Conservation (phyloP, 257 asterid genomes). For the Lycium barbarum region DNA sequence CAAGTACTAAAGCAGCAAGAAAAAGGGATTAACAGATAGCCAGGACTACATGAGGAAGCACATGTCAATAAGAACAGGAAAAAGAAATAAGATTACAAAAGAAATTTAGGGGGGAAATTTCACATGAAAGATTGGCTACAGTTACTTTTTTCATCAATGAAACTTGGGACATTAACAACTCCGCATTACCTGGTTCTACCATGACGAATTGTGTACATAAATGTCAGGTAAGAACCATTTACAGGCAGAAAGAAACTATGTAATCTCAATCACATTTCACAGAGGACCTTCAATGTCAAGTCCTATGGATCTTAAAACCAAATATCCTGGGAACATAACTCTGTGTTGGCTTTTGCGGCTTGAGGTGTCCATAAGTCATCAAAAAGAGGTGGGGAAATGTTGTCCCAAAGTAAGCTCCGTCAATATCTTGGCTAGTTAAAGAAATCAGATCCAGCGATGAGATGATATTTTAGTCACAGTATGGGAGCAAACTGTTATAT, state of each 20-base stretch:
- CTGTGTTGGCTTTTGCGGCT: constrained; percentile 84
- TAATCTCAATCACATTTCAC: constrained; percentile 40
- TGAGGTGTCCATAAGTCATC: constrained; percentile 94
- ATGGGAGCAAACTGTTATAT: background rate
- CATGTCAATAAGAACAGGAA: constrained; percentile 28
- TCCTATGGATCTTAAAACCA: constrained; percentile 91
- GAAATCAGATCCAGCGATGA: constrained; percentile 12
- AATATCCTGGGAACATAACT: constrained; percentile 88
- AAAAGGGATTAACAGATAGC: background rate
- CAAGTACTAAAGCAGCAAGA: constrained; percentile 1
- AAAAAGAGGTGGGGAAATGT: constrained; percentile 94
- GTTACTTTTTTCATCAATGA: constrained; percentile 41
- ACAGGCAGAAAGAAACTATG: constrained; percentile 37
- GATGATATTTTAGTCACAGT: background rate
- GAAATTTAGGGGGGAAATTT: constrained; percentile 35
- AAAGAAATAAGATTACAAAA: background rate
- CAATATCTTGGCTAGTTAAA: constrained; percentile 78
- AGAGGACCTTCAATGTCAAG: constrained; percentile 47
- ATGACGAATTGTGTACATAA: constrained; percentile 37
- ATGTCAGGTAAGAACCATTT: constrained; percentile 47
- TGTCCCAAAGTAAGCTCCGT: constrained; percentile 92
- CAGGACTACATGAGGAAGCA: constrained; percentile 15
- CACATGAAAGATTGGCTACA: constrained; percentile 33
- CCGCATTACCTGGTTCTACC: constrained; percentile 24
- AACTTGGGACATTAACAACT: constrained; percentile 45